Evolutionary conservation across 306 rosid species (phyloP).

Genomic region (Astragalus membranaceus): DNA sequence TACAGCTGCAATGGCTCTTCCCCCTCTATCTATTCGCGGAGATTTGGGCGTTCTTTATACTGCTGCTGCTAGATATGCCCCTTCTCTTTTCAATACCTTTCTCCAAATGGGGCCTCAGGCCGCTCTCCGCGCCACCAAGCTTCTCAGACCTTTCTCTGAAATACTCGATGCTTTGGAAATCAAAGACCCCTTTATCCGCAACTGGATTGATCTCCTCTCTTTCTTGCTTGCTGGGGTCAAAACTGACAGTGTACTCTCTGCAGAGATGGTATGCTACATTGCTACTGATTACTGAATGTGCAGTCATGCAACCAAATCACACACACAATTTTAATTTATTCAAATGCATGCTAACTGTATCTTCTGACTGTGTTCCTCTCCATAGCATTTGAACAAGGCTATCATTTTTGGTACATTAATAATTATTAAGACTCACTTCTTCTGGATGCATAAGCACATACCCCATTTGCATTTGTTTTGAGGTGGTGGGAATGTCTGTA

Average conservation of each 20-base stretch:
- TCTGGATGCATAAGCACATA: too few species aligned
- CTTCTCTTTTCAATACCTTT: slow-evolving; percentile 76
- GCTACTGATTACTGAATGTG: too few species aligned
- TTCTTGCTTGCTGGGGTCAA: slow-evolving; percentile 98
- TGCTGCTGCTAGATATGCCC: slow-evolving; percentile 86
- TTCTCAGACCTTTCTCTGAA: slow-evolving; percentile 83
- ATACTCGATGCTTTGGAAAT: slow-evolving; percentile 67
- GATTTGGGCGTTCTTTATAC: slow-evolving; percentile 83
- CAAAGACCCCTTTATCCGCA: slow-evolving; percentile 67
- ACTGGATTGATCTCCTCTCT: slow-evolving; percentile 82
- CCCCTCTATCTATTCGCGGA: slow-evolving; percentile 85
- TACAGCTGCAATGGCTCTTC: slow-evolving; percentile 88
- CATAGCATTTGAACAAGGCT: too few species aligned
- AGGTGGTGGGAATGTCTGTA: too few species aligned
- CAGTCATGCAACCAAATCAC: too few species aligned
- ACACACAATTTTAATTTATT: too few species aligned
- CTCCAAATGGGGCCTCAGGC: slow-evolving; percentile 81
- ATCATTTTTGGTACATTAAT: too few species aligned
- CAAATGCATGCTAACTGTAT: too few species aligned
- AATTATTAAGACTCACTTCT: too few species aligned
- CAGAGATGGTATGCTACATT: slow-evolving; percentile 88
- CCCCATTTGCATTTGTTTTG: too few species aligned
- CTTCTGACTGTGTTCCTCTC: too few species aligned
- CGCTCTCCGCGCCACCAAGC: slow-evolving; percentile 75
- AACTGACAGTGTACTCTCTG: slow-evolving; percentile 70